A percentile compares a stretch with the other conserved stretches of the same genome.
Conservation (phyloP, 163 green algal species). For the Scenedesmus sp. region DNA sequence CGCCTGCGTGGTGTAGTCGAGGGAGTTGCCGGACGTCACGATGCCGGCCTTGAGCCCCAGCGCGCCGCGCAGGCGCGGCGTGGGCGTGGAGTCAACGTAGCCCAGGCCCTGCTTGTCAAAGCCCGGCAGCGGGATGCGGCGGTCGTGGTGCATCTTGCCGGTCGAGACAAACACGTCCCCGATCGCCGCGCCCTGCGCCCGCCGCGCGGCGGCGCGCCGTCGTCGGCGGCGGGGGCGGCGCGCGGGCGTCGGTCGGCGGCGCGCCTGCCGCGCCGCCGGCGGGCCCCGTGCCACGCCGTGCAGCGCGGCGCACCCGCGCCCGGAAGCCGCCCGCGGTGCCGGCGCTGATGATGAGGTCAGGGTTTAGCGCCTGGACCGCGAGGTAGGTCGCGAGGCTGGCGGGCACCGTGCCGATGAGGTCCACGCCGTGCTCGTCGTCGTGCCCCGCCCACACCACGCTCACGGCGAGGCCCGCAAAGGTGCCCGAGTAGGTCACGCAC, state of each 20-base stretch:
- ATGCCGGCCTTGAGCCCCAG: constrained; percentile 76
- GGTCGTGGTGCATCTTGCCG: constrained; percentile 91
- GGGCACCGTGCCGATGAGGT: constrained; percentile 94
- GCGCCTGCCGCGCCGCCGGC: too few species aligned
- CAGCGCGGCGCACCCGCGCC: constrained; percentile 54
- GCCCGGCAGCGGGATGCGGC: constrained; percentile 91
- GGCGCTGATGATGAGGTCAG: constrained; percentile 93
- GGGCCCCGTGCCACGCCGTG: too few species aligned
- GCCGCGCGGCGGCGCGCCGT: background rate
- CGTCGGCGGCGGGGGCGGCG: too few species aligned
- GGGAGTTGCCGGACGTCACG: constrained; percentile 87
- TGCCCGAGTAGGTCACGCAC: constrained; percentile 76
- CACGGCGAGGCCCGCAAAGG: constrained; percentile 57
- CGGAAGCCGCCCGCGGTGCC: constrained; percentile 96
- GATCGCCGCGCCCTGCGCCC: constrained; percentile 79
- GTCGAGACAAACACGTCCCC: constrained; percentile 92
- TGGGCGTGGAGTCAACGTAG: constrained; percentile 57
- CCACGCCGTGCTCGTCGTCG: constrained; percentile 74
- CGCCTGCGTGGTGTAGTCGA: constrained; percentile 92
- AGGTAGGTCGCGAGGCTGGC: constrained; percentile 91
- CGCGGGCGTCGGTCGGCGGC: too few species aligned
- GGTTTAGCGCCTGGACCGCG: constrained; percentile 72
- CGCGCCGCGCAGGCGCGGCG: constrained; percentile 63
- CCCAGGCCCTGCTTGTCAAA: constrained; percentile 91
- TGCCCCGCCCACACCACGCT: constrained; percentile 85